Evolutionary conservation across 768 basidiomycete genomes (phyloP).

Genomic region (Phaffia tasmanica): DNA sequence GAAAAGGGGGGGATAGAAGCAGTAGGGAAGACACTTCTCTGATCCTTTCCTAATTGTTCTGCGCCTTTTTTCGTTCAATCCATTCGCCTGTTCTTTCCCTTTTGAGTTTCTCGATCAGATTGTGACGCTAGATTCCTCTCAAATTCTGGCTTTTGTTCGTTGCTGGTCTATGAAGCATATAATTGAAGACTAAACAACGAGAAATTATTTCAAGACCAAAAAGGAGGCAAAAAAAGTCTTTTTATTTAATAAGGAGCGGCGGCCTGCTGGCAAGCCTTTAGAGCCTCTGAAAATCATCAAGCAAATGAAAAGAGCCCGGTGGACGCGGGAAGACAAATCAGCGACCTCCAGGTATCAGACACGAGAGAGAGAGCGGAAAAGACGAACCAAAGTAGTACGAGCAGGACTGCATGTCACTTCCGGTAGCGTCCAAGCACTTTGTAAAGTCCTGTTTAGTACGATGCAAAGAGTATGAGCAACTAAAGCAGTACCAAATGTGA

Average conservation of each 20-base stretch:
- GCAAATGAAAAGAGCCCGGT: background rate
- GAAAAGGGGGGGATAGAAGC: background rate
- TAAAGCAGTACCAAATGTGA: background rate
- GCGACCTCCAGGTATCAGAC: background rate
- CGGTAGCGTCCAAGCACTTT: constrained; percentile 69
- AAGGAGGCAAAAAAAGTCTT: too few relatives aligned
- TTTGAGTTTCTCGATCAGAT: too few relatives aligned
- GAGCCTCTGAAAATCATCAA: constrained; percentile 12
- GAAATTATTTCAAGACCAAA: too few relatives aligned
- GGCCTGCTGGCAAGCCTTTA: constrained; percentile 25
- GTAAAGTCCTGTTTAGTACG: constrained; percentile 54
- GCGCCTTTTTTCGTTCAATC: too few relatives aligned
- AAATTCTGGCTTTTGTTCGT: too few relatives aligned
- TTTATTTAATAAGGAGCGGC: constrained; percentile 23
- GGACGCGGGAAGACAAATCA: background rate
- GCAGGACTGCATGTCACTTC: constrained; percentile 54
- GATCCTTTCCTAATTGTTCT: too few relatives aligned
- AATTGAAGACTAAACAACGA: too few relatives aligned
- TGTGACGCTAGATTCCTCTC: too few relatives aligned
- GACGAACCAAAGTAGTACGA: constrained; percentile 58
- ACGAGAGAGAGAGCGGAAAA: background rate
- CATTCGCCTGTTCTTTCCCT: too few relatives aligned
- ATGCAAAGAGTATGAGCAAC: background rate
- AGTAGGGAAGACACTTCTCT: too few relatives aligned
- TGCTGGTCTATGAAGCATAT: too few relatives aligned